phyloP scores from a whole-genome alignment of 2,329 filamentous ascomycete genomes.

The Dactylellina leptospora region DNA sequence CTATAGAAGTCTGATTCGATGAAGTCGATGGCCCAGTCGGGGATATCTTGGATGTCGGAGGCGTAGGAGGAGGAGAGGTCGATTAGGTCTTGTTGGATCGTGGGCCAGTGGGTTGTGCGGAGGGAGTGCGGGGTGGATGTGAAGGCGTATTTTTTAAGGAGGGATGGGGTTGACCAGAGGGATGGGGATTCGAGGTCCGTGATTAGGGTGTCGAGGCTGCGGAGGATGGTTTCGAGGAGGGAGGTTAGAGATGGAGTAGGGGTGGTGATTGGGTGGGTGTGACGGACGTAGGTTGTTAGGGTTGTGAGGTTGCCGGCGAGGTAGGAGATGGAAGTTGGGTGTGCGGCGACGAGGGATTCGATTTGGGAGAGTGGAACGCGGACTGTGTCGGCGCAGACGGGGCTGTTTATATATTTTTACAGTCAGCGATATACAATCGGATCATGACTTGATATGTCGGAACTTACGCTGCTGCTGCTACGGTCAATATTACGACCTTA shows the following conservation, averaged over 20 bases:
- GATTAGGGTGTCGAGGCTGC: neutral
- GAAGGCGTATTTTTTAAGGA: neutral
- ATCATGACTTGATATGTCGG: too few relatives aligned
- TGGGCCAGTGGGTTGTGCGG: too few relatives aligned
- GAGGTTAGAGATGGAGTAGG: neutral
- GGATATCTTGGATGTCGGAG: neutral
- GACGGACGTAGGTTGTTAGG: neutral
- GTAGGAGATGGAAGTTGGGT: neutral
- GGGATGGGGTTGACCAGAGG: neutral
- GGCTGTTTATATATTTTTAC: neutral
- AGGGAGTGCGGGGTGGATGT: too few relatives aligned
- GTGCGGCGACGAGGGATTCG: neutral
- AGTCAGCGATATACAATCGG: neutral
- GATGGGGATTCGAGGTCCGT: slow-evolving; percentile 1
- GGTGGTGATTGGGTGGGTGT: neutral
- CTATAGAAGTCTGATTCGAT: slow-evolving; percentile 10
- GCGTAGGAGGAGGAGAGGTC: too few relatives aligned
- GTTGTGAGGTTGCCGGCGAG: slow-evolving; percentile 10
- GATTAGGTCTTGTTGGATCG: too few relatives aligned
- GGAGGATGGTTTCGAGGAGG: neutral
- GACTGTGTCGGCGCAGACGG: neutral
- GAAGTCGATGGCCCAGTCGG: neutral
- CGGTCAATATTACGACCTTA: too few relatives aligned
- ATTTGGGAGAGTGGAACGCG: neutral
- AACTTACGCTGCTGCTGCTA: too few relatives aligned